phyloP scores from a whole-genome alignment of 306 rosid species.

The Quercus dentata region DNA sequence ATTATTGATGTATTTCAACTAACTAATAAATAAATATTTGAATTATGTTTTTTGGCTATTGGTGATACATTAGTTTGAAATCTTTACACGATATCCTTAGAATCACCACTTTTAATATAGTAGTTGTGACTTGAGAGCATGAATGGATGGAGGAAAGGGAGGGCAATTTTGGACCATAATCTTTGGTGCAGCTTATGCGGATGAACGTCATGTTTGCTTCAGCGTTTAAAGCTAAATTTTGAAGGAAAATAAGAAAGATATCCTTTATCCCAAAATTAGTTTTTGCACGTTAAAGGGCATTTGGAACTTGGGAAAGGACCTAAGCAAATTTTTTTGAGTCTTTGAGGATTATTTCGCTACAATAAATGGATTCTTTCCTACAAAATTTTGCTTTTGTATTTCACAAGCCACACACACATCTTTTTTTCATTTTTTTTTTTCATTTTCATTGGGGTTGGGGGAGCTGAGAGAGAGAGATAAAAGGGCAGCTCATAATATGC shows the following conservation, averaged over 20 bases:
- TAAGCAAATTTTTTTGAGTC: neutral
- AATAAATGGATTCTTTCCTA: neutral
- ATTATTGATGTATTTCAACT: too few species aligned
- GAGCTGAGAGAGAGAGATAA: neutral
- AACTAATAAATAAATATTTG: too few species aligned
- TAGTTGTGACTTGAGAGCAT: neutral
- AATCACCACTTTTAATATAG: neutral
- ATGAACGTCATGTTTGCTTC: neutral
- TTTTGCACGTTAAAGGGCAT: neutral
- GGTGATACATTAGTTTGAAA: too few species aligned
- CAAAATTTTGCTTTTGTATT: neutral
- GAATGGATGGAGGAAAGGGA: neutral
- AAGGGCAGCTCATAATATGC: slow-evolving; percentile 24
- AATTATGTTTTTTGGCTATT: too few species aligned
- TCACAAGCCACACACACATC: neutral
- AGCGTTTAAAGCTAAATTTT: neutral
- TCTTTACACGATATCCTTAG: too few species aligned
- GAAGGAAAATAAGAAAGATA: neutral
- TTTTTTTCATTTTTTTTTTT: neutral
- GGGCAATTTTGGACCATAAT: neutral
- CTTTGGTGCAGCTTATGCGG: neutral
- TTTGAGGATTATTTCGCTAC: neutral
- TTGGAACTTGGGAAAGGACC: neutral
- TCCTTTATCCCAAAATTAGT: neutral
- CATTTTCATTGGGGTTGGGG: neutral